Evolutionary conservation across 805 yeast genomes (phyloP), one percentile per base, ranked within the genome.

Genomic region (Barnettozyma botsteinii): DNA sequence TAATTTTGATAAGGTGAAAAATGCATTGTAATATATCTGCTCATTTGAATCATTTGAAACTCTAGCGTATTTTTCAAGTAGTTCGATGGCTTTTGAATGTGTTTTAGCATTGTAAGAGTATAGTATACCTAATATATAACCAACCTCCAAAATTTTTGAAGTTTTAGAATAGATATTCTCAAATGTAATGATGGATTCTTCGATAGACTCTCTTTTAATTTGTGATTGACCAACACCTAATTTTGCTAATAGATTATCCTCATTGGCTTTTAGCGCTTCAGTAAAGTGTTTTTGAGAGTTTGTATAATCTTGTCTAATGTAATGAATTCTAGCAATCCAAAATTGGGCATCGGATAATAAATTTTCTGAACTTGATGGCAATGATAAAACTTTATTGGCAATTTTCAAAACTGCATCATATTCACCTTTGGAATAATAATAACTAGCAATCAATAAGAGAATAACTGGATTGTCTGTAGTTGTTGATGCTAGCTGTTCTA

Each of bases 141-240:
- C 72, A 3, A 84, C 81, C 60, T 89, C 96, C 31, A 81, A 65
- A 36, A 83, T 72, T 53, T 79, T 81, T 18, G 85, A 81, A 52
- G 79, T 72, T 14, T 72, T 65, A 50, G 81, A 78, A 41, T 80
- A 71, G 33, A 86, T 67, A 33, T 76, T 75, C 57, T 91, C 98
- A 53, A 86, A 84, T 0, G 95, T 79, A 47, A 89, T 72, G 48
- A 83, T 77, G 11, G 98, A 93, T 57, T 89, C 97, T 52, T 85
- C 88, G 10, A 75, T 57, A 30, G 83, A 75, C 34, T 80, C 81
- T 56, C 89, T 80, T 38, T 78, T 71, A 39, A 82, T 73, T 56
- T 87, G 88, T 2, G 95, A 74, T 59, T 87, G 94, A 1, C 94
- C 96, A 42, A 84, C 72, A 23, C 96, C 98, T 40, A 89, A 66